Conservation (phyloP, 192 early-diverging fungal genomes). For the Phlyctochytrium planicorne region DNA sequence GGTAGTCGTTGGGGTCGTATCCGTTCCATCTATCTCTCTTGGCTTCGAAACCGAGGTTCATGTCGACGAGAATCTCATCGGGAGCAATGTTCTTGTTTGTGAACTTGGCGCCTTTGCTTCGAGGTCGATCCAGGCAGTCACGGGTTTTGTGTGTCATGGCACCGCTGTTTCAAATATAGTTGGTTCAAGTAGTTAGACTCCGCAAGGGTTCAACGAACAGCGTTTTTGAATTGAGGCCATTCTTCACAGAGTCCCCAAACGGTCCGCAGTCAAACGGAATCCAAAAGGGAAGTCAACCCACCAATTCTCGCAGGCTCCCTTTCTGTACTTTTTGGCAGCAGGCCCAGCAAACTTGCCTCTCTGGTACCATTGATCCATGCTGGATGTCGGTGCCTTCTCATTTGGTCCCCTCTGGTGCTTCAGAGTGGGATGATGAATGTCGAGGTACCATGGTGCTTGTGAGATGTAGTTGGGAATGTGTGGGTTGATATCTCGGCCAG, state of each 20-base stretch:
- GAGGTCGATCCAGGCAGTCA: slow-evolving; percentile 91
- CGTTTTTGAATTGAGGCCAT: no score
- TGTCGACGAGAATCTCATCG: slow-evolving; percentile 78
- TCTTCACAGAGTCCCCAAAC: no score
- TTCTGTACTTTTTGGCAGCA: slow-evolving; percentile 87
- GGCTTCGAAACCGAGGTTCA: slow-evolving; percentile 85
- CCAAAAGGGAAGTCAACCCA: slow-evolving; percentile 6
- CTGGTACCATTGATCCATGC: slow-evolving; percentile 73
- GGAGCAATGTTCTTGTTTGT: slow-evolving; percentile 75
- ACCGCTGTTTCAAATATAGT: no score
- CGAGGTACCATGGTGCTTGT: slow-evolving; percentile 83
- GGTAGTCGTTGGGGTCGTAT: slow-evolving; percentile 87
- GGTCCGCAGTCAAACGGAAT: no score
- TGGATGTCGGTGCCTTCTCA: slow-evolving; percentile 30
- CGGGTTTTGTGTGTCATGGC: slow-evolving; percentile 91
- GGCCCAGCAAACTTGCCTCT: slow-evolving; percentile 67
- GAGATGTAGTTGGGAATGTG: slow-evolving; percentile 96
- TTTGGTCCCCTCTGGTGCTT: slow-evolving; percentile 75
- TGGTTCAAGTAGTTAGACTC: slow-evolving; percentile 8
- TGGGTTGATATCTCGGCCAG: slow-evolving; percentile 94
- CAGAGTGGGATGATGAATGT: slow-evolving; percentile 66
- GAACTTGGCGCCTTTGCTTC: slow-evolving; percentile 88
- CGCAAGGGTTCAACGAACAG: no score
- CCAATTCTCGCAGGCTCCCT: slow-evolving; percentile 97
- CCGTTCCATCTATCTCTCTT: slow-evolving; percentile 99